Evolutionary conservation across 2,329 filamentous ascomycete species (phyloP).

Genomic region (Aspergillus uvarum): DNA sequence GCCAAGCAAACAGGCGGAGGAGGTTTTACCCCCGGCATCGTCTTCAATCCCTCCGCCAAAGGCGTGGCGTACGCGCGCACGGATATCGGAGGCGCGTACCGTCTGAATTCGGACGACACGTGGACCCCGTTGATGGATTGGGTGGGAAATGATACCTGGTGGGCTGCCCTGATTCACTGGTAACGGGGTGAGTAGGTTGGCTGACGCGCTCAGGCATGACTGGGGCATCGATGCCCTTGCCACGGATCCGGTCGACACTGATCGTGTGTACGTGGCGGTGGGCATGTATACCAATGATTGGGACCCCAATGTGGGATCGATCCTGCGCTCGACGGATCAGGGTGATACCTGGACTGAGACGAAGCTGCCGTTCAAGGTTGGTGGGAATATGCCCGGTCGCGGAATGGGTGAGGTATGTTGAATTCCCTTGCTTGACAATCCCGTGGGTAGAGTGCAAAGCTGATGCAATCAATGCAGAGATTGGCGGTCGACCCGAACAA

Average conservation of each 20-base stretch:
- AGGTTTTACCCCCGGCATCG: constrained; percentile 57
- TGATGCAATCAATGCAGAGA: constrained; percentile 28
- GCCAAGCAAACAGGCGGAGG: constrained; percentile 48
- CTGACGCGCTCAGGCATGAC: constrained; percentile 11
- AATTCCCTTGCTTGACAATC: background rate
- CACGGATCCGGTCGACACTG: constrained; percentile 50
- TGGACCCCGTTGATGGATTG: constrained; percentile 58
- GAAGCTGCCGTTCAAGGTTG: constrained; percentile 58
- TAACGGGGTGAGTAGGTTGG: too few relatives aligned
- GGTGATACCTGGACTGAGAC: constrained; percentile 55
- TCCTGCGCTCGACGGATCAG: constrained; percentile 55
- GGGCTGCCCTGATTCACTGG: background rate
- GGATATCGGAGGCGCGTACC: constrained; percentile 59
- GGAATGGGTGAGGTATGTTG: constrained; percentile 53
- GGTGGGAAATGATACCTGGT: constrained; percentile 49
- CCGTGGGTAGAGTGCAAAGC: background rate
- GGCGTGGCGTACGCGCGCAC: constrained; percentile 58
- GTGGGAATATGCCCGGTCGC: constrained; percentile 62
- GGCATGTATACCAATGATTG: constrained; percentile 62
- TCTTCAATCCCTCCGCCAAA: constrained; percentile 51
- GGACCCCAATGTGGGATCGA: constrained; percentile 58
- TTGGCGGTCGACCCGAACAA: constrained; percentile 60
- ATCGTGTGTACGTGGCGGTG: constrained; percentile 55
- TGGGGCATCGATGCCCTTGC: constrained; percentile 61
- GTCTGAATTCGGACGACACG: constrained; percentile 55